These are phyloP conservation scores for Candida berthetii DNA, from an alignment of 805 yeast genomes.

Conservation along the genomic window DNA sequence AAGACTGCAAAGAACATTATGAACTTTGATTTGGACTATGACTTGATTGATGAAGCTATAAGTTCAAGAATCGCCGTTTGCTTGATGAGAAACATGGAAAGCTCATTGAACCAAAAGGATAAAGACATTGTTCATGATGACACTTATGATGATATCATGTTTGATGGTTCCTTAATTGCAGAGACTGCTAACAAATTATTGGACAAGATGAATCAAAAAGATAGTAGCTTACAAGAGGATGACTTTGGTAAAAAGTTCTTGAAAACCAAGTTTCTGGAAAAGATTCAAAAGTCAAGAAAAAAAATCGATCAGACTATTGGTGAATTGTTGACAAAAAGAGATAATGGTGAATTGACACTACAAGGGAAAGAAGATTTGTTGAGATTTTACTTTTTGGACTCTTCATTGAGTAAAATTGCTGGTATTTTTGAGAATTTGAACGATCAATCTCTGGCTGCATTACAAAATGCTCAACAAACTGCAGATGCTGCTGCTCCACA, in stretches of 20 bases:
- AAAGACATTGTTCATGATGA: constrained; percentile 21
- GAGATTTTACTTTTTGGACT: constrained; percentile 62
- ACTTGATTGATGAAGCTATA: constrained; percentile 51
- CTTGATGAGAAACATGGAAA: constrained; percentile 78
- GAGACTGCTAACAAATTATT: constrained; percentile 67
- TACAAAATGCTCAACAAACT: constrained; percentile 16
- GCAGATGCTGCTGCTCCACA: constrained; percentile 40
- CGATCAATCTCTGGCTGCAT: constrained; percentile 5
- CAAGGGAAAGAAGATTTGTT: constrained; percentile 75
- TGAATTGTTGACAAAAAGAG: constrained; percentile 52
- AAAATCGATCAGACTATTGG: constrained; percentile 45
- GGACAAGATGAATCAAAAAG: constrained; percentile 26
- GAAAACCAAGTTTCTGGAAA: constrained; percentile 32
- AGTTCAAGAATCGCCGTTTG: constrained; percentile 72
- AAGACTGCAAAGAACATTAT: constrained; percentile 58
- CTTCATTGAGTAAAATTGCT: constrained; percentile 53
- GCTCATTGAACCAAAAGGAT: constrained; percentile 33
- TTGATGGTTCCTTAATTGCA: constrained; percentile 70
- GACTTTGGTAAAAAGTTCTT: constrained; percentile 29
- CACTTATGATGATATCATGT: constrained; percentile 53
- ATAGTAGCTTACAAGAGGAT: constrained; percentile 25
- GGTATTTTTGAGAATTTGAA: constrained; percentile 25
- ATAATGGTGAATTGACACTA: constrained; percentile 43
- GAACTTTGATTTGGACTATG: constrained; percentile 62
- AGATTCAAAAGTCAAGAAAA: constrained; percentile 30